Evolutionary conservation across 1,284 basidiomycete species (phyloP).

Genomic region (Fereydounia khargensis): DNA sequence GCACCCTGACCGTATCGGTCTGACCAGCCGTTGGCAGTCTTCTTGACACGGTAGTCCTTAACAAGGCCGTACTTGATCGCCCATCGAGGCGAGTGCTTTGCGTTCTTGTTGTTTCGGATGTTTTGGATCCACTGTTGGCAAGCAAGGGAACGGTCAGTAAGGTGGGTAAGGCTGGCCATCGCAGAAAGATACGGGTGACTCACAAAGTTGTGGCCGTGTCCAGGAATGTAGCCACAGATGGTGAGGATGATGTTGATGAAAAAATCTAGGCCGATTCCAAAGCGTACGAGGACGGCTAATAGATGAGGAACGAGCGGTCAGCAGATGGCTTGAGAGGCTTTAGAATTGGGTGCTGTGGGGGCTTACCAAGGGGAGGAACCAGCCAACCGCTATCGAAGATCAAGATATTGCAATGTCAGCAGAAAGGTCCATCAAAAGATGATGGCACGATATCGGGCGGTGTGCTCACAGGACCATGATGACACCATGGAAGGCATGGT

Average conservation of each 20-base stretch:
- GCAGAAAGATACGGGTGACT: too few species aligned
- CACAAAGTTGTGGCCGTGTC: constrained; percentile 61
- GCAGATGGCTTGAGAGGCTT: too few species aligned
- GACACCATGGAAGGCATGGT: constrained; percentile 79
- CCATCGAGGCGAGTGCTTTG: constrained; percentile 89
- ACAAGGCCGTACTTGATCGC: constrained; percentile 62
- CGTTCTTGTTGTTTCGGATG: constrained; percentile 90
- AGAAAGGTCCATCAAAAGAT: too few species aligned
- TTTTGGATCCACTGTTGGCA: constrained; percentile 74
- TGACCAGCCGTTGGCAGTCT: constrained; percentile 33
- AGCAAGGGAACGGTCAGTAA: too few species aligned
- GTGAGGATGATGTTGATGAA: constrained; percentile 87
- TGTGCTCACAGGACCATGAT: constrained; percentile 59
- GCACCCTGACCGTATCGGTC: constrained; percentile 30
- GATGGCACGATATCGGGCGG: too few species aligned
- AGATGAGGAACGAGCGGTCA: constrained; percentile 1
- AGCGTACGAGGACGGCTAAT: constrained; percentile 81
- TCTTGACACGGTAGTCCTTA: constrained; percentile 38
- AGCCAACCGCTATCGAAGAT: constrained; percentile 28
- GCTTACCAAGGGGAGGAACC: constrained; percentile 17
- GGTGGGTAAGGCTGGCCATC: too few species aligned
- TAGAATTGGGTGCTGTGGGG: too few species aligned
- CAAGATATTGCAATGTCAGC: too few species aligned
- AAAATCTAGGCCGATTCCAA: constrained; percentile 88
- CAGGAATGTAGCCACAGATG: constrained; percentile 67